phyloP scores from a whole-genome alignment of 2,329 filamentous ascomycete species.

The Penicillium italicum region DNA sequence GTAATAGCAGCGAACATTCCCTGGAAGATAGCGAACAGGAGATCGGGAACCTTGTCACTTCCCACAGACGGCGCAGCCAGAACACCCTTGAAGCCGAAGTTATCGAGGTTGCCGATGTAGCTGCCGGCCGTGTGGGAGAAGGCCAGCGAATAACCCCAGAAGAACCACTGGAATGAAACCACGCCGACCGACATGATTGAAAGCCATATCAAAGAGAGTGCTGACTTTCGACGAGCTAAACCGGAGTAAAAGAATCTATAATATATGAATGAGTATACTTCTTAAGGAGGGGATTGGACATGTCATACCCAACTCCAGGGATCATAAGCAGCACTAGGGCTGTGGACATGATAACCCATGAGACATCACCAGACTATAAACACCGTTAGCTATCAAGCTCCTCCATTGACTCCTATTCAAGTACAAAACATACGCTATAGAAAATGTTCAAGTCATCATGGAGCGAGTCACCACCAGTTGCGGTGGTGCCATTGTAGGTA shows the following conservation, averaged over 20 bases:
- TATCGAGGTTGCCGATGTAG: constrained; percentile 74
- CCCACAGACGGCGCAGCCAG: constrained; percentile 72
- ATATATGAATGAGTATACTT: constrained; percentile 5
- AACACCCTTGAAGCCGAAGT: constrained; percentile 75
- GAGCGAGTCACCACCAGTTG: constrained; percentile 63
- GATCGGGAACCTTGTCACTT: constrained; percentile 69
- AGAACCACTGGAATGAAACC: constrained; percentile 89
- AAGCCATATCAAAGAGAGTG: constrained; percentile 79
- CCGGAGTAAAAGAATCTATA: constrained; percentile 86
- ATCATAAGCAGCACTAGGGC: constrained; percentile 89
- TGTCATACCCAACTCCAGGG: constrained; percentile 69
- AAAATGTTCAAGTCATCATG: constrained; percentile 74
- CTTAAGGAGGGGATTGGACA: not conserved
- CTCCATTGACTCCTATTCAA: not conserved
- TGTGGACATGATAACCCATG: constrained; percentile 72
- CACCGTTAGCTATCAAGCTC: constrained; percentile 14
- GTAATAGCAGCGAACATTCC: constrained; percentile 67
- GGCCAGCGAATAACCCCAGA: constrained; percentile 83
- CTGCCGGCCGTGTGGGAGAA: constrained; percentile 74
- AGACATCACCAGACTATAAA: constrained; percentile 69
- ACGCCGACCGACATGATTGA: constrained; percentile 77
- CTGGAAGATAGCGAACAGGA: constrained; percentile 75
- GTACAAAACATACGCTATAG: constrained; percentile 55
- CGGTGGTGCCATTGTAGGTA: constrained; percentile 62
- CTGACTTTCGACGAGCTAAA: constrained; percentile 82